Evolutionary conservation across 257 asterid genomes (phyloP), one percentile per base, ranked within the genome.

Genomic region (Solanum chiquidenum): DNA sequence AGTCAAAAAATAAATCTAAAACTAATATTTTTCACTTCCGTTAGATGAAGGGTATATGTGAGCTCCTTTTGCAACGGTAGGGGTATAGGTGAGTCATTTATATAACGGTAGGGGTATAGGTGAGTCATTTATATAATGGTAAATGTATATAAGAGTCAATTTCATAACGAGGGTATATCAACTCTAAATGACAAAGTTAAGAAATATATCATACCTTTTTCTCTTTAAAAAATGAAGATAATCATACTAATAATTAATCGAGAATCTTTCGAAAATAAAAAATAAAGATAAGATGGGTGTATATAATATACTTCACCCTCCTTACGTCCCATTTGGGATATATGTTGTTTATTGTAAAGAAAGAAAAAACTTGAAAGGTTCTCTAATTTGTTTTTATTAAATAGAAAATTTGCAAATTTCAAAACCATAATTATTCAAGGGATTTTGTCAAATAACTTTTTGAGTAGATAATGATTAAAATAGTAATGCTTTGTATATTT

Each of bases 381-480:
- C 64, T 55, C 64, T 55, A 18, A 55, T 20, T 55, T 55, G 2
- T 20, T 55, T 55, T 20, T 55, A 55, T 7, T 18, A 55, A 55
- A 20, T 20, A 55, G 5, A 55, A 55, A 55, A 55, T 20, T 55
- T 55, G 64, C 64, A 20, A 60, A 76, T 76, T 38, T 40, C 62
- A 13, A 33, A 72, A 42, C 12, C 37, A 42, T 38, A 23, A 10
- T 38, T 12, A 76, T 29, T 14, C 14, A 40, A 40, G 14, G 84
- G 62, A 77, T 20, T 77, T 77, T 44, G 62, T 77, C 84, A 42
- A 77, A n/a, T 13, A 4, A n/a, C 35, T 33, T 72, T 40, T 7
- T 77, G 34, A 38, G 83, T 25, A 40, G 84, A 13, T 77, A 40
- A 77, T 77, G 37, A 77, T 40, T 40, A 77, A 21, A n/a, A 40